Conservation (phyloP, 2,329 filamentous ascomycete species). For the Paecilomyces sp. region DNA sequence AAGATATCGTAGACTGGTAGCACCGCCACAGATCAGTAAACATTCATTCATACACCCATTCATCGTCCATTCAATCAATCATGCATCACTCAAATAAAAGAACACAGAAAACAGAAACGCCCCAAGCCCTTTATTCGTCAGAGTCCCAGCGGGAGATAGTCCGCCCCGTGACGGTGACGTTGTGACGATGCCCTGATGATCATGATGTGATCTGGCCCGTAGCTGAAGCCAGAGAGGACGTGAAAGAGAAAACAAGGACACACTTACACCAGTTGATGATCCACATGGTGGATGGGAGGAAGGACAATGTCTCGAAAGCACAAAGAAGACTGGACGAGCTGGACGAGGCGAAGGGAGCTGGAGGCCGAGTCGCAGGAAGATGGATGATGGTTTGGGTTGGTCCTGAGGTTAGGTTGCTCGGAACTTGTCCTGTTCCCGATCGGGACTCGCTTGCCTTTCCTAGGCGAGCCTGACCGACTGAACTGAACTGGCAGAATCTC, state of each 20-base stretch:
- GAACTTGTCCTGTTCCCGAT: not conserved
- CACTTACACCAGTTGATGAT: conserved; percentile 87
- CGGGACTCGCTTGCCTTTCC: conserved; percentile 3
- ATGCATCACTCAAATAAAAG: no score
- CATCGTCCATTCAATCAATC: no score
- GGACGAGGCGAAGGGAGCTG: not conserved
- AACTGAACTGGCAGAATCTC: no score
- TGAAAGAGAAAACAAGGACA: conserved; percentile 6
- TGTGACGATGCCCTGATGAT: not conserved
- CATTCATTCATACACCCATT: no score
- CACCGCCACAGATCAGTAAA: no score
- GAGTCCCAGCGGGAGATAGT: no score
- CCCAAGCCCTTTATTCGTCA: no score
- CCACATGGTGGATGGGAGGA: conserved; percentile 60
- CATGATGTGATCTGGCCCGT: not conserved
- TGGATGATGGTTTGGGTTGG: no score
- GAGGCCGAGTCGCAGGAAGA: not conserved
- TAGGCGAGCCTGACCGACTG: not conserved
- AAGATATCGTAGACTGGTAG: conserved; percentile 76
- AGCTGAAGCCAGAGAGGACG: conserved; percentile 2
- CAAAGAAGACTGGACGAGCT: not conserved
- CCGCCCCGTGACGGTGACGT: not conserved
- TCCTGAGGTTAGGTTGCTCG: not conserved
- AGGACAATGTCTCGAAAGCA: no score
- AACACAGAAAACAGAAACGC: no score